Percentiles rank a stretch among this genome's conserved stretches.
phyloP scores from a whole-genome alignment of 352 stramenopile genomes.

The Pythium phragmiticola region DNA sequence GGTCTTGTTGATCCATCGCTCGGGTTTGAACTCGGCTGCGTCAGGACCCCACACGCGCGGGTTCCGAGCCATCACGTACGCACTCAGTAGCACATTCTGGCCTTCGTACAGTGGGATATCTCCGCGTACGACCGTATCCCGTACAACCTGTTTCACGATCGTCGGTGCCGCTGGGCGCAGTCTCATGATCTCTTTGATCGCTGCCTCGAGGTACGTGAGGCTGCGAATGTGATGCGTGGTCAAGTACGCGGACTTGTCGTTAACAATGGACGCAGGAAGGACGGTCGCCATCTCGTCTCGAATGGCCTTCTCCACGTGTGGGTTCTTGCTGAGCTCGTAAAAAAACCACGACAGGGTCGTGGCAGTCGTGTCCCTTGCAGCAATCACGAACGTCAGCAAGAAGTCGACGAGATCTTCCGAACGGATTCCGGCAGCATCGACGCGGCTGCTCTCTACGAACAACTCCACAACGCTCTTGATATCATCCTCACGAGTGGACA shows the following conservation, averaged over 20 bases:
- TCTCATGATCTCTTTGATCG: slow-evolving; percentile 64
- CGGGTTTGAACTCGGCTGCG: slow-evolving; percentile 10
- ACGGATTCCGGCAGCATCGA: slow-evolving; percentile 28
- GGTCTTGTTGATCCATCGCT: slow-evolving; percentile 40
- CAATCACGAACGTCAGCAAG: slow-evolving; percentile 64
- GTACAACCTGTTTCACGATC: slow-evolving; percentile 40
- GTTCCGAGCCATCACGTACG: slow-evolving; percentile 34
- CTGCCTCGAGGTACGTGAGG: slow-evolving; percentile 41
- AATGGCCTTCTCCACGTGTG: slow-evolving; percentile 36
- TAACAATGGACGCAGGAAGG: not conserved
- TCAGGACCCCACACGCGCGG: slow-evolving; percentile 19
- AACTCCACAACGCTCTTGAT: slow-evolving; percentile 25
- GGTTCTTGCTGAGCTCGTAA: slow-evolving; percentile 62
- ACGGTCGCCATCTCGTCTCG: slow-evolving; percentile 40
- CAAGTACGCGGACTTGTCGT: slow-evolving; percentile 4
- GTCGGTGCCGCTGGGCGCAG: slow-evolving; percentile 62
- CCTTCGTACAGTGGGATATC: slow-evolving; percentile 29
- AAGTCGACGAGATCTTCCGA: slow-evolving; percentile 66
- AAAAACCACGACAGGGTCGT: slow-evolving; percentile 70
- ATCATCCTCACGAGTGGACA: no score
- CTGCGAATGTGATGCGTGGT: slow-evolving; percentile 7
- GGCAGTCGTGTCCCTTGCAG: slow-evolving; percentile 76
- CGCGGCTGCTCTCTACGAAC: slow-evolving; percentile 9
- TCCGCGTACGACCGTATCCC: slow-evolving; percentile 50
- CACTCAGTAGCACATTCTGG: slow-evolving; percentile 22